These are phyloP conservation scores for Fraxinus floribunda DNA, from an alignment of 305 asterid genomes.

Conservation along the genomic window DNA sequence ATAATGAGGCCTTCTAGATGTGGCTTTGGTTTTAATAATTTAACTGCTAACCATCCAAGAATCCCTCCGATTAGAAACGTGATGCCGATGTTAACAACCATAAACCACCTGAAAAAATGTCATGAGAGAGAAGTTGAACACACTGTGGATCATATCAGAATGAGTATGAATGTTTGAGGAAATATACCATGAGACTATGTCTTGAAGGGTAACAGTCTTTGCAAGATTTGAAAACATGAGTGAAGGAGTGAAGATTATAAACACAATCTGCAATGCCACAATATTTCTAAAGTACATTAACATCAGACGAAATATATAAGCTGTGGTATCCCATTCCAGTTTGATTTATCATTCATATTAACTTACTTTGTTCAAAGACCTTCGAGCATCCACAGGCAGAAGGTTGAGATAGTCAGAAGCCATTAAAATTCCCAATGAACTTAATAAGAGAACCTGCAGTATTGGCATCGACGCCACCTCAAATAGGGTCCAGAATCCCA, in stretches of 20 bases:
- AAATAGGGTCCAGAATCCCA: slow-evolving; percentile 68
- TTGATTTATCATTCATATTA: no score
- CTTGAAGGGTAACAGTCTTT: slow-evolving; percentile 54
- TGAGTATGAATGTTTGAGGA: neutral
- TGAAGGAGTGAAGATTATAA: slow-evolving; percentile 61
- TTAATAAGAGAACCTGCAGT: slow-evolving; percentile 55
- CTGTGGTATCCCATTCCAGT: neutral
- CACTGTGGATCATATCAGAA: neutral
- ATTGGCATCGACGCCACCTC: slow-evolving; percentile 91
- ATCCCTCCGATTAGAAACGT: slow-evolving; percentile 72
- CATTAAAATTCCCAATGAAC: slow-evolving; percentile 70
- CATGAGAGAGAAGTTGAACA: neutral
- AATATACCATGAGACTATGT: slow-evolving; percentile 66
- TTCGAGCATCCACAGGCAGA: slow-evolving; percentile 52
- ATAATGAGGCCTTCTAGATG: slow-evolving; percentile 64
- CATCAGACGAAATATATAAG: neutral
- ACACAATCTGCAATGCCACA: slow-evolving; percentile 57
- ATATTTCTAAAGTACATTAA: neutral
- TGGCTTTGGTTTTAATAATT: slow-evolving; percentile 62
- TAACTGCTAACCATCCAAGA: slow-evolving; percentile 74
- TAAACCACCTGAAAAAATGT: slow-evolving; percentile 66
- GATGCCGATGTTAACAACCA: slow-evolving; percentile 71
- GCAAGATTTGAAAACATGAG: slow-evolving; percentile 66
- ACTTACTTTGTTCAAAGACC: slow-evolving; percentile 51
- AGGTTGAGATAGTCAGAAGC: slow-evolving; percentile 66